Conservation (phyloP, 1,139 yeast species). For the Yamadazyma atmosphaerica region DNA sequence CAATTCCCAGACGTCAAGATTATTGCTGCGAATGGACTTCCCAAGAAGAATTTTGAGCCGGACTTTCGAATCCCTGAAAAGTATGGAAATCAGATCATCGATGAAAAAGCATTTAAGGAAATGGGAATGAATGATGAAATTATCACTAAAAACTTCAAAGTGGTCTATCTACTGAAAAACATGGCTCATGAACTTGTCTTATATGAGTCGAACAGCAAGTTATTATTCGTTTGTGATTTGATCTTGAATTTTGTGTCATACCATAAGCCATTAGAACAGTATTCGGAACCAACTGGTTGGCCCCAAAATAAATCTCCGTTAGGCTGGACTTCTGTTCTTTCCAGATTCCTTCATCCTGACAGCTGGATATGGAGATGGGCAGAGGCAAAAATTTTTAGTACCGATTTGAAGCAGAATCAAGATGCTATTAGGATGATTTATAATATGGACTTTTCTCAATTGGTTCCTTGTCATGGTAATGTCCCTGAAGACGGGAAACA, state of each 20-base stretch:
- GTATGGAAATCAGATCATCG: constrained; percentile 28
- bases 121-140: constrained; percentile 27
- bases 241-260: constrained; percentile 44
- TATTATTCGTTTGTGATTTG: constrained; percentile 56
- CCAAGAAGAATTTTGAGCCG: constrained; percentile 27
- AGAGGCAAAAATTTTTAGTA: constrained; percentile 23
- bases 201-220: constrained; percentile 43
- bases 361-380: constrained; percentile 32
- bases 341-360: constrained; percentile 38
- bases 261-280: constrained; percentile 25
- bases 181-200: constrained; percentile 55
- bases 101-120: constrained; percentile 20
- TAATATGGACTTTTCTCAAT: constrained; percentile 44
- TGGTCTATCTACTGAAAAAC: constrained; percentile 55
- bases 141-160: constrained; percentile 43
- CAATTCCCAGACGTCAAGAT: constrained; percentile 47
- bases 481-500: constrained; percentile 46
- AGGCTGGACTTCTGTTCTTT: constrained; percentile 34
- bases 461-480: constrained; percentile 61
- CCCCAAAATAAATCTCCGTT: constrained; percentile 33
- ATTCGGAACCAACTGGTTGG: constrained; percentile 44
- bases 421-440: constrained; percentile 35
- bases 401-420: constrained; percentile 14
- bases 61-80: constrained; percentile 32
- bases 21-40: constrained; percentile 44